These are phyloP conservation scores for Polychaeton citri DNA, from an alignment of 2,329 filamentous ascomycete genomes.

Conservation along the genomic window DNA sequence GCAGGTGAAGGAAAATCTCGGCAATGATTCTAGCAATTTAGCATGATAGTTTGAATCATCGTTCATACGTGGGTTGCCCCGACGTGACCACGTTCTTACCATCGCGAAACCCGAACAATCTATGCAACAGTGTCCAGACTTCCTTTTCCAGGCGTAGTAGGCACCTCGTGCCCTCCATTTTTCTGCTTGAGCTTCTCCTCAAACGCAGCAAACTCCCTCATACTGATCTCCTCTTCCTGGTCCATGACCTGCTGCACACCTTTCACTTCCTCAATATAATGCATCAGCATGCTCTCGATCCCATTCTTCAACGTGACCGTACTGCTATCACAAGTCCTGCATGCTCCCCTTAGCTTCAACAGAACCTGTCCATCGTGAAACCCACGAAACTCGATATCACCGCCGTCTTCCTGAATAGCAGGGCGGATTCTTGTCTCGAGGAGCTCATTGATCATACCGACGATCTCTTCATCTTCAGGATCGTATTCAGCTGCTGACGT, in stretches of 20 bases:
- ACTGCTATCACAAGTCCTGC: conserved; percentile 89
- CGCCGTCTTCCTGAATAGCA: conserved; percentile 93
- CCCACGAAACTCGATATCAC: conserved; percentile 89
- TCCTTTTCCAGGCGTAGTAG: conserved; percentile 37
- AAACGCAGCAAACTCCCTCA: conserved; percentile 84
- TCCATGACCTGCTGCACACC: conserved; percentile 84
- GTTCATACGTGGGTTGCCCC: too few species aligned
- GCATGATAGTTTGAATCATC: too few species aligned
- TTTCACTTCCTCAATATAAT: conserved; percentile 86
- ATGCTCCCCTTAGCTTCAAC: conserved; percentile 74
- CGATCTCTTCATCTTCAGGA: conserved; percentile 84
- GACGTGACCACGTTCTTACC: too few species aligned
- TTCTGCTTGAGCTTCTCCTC: conserved; percentile 66
- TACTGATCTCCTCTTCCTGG: conserved; percentile 76
- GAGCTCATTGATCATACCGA: conserved; percentile 97
- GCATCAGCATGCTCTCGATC: conserved; percentile 93
- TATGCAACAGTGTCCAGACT: too few species aligned
- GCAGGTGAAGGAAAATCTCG: too few species aligned
- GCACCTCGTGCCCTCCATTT: conserved; percentile 38
- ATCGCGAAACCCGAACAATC: too few species aligned
- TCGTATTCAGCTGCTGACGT: conserved; percentile 65
- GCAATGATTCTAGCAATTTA: too few species aligned
- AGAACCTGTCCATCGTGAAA: conserved; percentile 60
- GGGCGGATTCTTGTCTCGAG: conserved; percentile 89
- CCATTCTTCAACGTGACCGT: conserved; percentile 95